Percentiles rank a stretch among this genome's conserved stretches.
Conservation (phyloP, 2,329 filamentous ascomycete genomes). For the Macrophomina phaseolina region DNA sequence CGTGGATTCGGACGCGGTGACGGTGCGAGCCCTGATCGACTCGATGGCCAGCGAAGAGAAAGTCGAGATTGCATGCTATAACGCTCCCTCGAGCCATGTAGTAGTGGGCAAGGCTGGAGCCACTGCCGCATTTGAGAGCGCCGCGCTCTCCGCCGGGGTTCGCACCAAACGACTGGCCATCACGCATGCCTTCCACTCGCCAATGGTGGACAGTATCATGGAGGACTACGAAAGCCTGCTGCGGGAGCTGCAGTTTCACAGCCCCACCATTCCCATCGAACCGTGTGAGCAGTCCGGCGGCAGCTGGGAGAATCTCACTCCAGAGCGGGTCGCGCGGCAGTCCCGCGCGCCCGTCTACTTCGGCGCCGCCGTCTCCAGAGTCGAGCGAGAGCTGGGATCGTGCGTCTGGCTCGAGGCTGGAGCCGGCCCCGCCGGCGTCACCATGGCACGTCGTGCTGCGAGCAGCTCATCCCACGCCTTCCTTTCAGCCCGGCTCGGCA, state of each 20-base stretch:
- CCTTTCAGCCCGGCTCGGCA: not conserved
- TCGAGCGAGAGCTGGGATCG: conserved; percentile 28
- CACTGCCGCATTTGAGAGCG: not conserved
- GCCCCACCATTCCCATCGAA: conserved; percentile 10
- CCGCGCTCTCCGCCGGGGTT: not conserved
- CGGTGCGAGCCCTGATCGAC: not conserved
- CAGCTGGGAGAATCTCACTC: not conserved
- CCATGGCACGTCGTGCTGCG: conserved; percentile 21
- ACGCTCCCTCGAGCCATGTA: conserved; percentile 29
- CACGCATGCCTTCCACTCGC: conserved; percentile 33
- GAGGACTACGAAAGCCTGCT: not conserved
- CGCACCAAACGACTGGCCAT: conserved; percentile 28
- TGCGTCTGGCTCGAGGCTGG: conserved; percentile 46
- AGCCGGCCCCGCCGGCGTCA: conserved; percentile 28
- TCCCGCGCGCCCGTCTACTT: conserved; percentile 32
- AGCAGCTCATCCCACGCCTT: conserved; percentile 9
- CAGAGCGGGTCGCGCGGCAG: not conserved
- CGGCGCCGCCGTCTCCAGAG: conserved; percentile 28
- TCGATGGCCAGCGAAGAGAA: not conserved
- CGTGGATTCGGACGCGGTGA: conserved; percentile 18
- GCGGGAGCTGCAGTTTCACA: conserved; percentile 25
- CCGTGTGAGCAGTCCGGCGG: not conserved
- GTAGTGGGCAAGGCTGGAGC: conserved; percentile 30
- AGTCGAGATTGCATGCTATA: conserved; percentile 31
- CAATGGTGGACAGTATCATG: not conserved